Evolutionary conservation across 768 basidiomycete species (phyloP), one percentile per base, ranked within the genome.

Genomic region (Lentinula aciculospora): DNA sequence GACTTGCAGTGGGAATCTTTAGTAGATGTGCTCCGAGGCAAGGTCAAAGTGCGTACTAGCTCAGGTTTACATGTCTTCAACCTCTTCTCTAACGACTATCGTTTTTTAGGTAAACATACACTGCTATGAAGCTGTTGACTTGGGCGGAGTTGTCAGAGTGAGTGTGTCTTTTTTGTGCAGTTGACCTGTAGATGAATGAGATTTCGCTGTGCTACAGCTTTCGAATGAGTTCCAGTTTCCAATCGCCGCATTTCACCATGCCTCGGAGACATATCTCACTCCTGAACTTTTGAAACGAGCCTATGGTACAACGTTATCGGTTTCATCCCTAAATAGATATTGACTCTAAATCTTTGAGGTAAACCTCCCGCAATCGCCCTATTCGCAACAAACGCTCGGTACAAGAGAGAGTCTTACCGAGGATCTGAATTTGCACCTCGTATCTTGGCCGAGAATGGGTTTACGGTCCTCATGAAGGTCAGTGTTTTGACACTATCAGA

Each of bases 1-100:
- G 81, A 81, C 46, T 73, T 92, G 15, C 81, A 89, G 64, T 90
- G 88, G 89, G 89, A 92, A 65, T 80, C 87, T 1, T 71, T 92
- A 21, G 85, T 88, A 0, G 89, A 92, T 65, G 87, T 92, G 1
- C 69, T 93, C 6, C 75, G 92, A 62, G 91, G 92, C 13, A 79
- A 81, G 56, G 88, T 90, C 47, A 92, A 88, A 75, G 87, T 86
- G 13, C 48, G 56, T 53, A 17, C 37, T n/a, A 2, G 15, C 53
- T 53, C 15, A 7, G 13, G n/a, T 6, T 27, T 40, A 23, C 6
- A 13, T 13, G 15, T 15, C 12, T 19, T 23, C 7, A 12, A 50
- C n/a, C 10, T 12, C 1, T 28, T 23, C 17, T 25, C 37, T 36
- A 40, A 25, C 2, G 4, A 13, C 34, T 5, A 6, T 44, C 6